Conservation (phyloP, 176 grass and related monocot genomes). For the Triticum timopheevii region DNA sequence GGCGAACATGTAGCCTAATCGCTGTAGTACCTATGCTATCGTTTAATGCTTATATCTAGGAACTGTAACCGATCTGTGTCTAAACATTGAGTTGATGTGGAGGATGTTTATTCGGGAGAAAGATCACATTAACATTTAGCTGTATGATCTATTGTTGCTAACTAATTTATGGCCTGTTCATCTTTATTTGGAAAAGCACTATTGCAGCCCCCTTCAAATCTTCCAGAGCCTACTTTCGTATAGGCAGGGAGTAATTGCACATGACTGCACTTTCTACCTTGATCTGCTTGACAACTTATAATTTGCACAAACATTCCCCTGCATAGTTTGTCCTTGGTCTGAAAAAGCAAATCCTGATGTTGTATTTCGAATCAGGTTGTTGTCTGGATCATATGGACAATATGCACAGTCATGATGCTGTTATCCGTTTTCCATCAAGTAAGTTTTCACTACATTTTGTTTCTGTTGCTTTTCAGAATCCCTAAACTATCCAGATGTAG, state of each 20-base stretch:
- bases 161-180: not conserved
- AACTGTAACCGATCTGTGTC: not conserved
- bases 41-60: not conserved
- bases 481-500: no score
- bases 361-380: conserved; percentile 46
- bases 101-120: not conserved
- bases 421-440: no score
- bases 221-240: not conserved
- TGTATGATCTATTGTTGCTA: not conserved
- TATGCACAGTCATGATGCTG: no score
- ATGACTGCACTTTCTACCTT: conserved; percentile 21
- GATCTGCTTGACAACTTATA: conserved; percentile 8
- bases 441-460: no score
- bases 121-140: not conserved
- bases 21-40: not conserved
- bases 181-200: not conserved
- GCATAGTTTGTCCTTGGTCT: not conserved
- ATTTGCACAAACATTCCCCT: not conserved
- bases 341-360: not conserved
- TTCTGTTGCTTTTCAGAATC: no score
- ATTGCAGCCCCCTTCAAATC: not conserved
- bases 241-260: not conserved
- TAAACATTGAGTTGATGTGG: not conserved
- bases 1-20: conserved; percentile 21
- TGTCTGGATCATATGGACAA: conserved; percentile 40